phyloP scores from a whole-genome alignment of 495 filamentous ascomycete genomes.

The Hamigera avellanea region DNA sequence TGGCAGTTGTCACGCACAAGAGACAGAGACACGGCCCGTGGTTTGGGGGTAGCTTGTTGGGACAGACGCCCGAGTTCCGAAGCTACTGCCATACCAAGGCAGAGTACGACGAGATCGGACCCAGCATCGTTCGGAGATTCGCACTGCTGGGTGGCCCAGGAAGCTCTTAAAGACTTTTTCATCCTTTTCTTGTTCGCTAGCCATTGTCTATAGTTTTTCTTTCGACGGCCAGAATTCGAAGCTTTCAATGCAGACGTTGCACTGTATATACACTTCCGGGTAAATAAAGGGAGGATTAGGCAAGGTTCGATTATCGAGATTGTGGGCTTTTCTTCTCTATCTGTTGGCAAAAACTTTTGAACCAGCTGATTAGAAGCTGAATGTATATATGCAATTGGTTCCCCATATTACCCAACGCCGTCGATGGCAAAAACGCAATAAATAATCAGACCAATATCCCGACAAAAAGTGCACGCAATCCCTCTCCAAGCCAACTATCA shows the following conservation, averaged over 20 bases:
- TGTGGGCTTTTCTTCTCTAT: background rate
- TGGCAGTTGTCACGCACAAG: constrained; percentile 94
- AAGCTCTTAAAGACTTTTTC: constrained; percentile 28
- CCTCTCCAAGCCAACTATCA: constrained; percentile 46
- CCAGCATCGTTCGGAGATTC: constrained; percentile 90
- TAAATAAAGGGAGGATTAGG: no score
- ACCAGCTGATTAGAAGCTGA: background rate
- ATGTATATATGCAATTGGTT: background rate
- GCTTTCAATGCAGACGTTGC: background rate
- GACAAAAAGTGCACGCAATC: no score
- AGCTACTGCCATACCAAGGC: constrained; percentile 99
- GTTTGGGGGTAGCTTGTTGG: constrained; percentile 94
- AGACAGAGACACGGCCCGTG: constrained; percentile 92
- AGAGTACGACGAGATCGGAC: constrained; percentile 87
- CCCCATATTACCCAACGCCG: background rate
- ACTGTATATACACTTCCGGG: no score
- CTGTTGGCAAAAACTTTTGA: background rate
- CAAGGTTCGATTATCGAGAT: background rate
- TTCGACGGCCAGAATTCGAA: background rate
- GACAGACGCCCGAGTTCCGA: constrained; percentile 96
- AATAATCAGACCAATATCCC: no score
- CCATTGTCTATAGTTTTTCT: constrained; percentile 18
- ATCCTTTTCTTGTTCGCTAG: constrained; percentile 13
- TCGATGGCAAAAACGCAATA: no score
- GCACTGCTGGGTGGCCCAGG: constrained; percentile 90